Percentiles rank a stretch among this genome's conserved stretches.
Conservation (phyloP, 305 asterid species). For the Stenogyne calaminthoides region DNA sequence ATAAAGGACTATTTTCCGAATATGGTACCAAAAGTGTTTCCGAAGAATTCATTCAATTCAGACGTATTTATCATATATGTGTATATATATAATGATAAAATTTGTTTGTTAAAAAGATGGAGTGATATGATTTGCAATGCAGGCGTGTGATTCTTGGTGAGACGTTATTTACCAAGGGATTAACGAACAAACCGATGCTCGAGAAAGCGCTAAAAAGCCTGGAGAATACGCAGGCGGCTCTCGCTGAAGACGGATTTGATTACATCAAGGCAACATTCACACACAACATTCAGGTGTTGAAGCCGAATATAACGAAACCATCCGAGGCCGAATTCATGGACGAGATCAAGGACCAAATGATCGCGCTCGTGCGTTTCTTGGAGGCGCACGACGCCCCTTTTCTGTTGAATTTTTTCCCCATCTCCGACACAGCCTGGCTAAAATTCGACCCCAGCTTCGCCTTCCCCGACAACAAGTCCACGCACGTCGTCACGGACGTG, state of each 20-base stretch:
- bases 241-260: background rate
- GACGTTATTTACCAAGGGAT: background rate
- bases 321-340: background rate
- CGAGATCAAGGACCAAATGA: background rate
- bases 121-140: background rate
- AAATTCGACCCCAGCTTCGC: constrained; percentile 28
- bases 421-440: background rate
- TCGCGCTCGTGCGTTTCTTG: background rate
- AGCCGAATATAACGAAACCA: background rate
- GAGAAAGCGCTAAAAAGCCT: background rate
- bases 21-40: no score
- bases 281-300: background rate
- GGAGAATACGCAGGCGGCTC: background rate
- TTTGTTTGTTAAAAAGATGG: background rate
- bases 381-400: constrained; percentile 31
- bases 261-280: background rate
- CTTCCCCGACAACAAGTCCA: constrained; percentile 30
- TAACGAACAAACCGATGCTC: background rate
- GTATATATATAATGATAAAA: no score
- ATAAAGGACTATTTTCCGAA: no score
- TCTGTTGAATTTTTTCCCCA: constrained; percentile 20
- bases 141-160: background rate
- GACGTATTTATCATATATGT: no score
- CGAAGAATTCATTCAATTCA: background rate
- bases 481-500: constrained; percentile 19